Base-by-base conservation (phyloP, 805 yeast genomes). In the Sungouiella thailandica region DNA sequence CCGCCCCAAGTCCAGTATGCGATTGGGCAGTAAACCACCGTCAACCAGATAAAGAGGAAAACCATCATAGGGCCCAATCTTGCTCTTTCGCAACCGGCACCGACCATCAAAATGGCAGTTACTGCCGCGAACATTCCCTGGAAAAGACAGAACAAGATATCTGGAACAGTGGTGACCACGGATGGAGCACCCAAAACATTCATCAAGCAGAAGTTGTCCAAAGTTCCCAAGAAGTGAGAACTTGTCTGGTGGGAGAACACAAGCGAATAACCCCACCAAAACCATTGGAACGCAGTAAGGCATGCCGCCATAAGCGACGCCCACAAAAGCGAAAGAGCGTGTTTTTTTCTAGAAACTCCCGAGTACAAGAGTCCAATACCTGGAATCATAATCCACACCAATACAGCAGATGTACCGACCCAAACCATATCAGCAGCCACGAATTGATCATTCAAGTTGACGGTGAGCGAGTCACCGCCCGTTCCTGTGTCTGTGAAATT, bases 1-100 rank as follows among this genome's bases (percentile, higher is more conserved):
- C 81, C 75, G 60, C 90, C 90, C 98, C 98, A 93, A 17, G 95
- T 84, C 97, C 97, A 90, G 66, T 82, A 83, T 12, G 97, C 98
- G 60, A 83, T 74, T 36, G 97, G 97, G 61, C 94, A 83, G 74
- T 93, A 93, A 28, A 93, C 98, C 29, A 93, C 76, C 7, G 97
- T 88, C 69, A 85, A 77, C 96, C 97, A 93, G 46, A 85, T 63
- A 62, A 93, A 93, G 45, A 90, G 68, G 69, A 88, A 90, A 20
- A 93, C 76, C 90, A 93, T 84, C 90, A 89, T 84, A 41, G 98
- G 97, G 26, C 90, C 90, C 44, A 93, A 75, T 53, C 97, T 75
- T 12, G 96, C 97, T 60, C 98, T 80, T 66, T 93, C 98, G 61
- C 94, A 86, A 33, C 96, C 96, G 62, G 96, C 98, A 59, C 98